These are phyloP conservation scores for Suillus decipiens DNA, from an alignment of 768 basidiomycete species.

Conservation along the genomic window DNA sequence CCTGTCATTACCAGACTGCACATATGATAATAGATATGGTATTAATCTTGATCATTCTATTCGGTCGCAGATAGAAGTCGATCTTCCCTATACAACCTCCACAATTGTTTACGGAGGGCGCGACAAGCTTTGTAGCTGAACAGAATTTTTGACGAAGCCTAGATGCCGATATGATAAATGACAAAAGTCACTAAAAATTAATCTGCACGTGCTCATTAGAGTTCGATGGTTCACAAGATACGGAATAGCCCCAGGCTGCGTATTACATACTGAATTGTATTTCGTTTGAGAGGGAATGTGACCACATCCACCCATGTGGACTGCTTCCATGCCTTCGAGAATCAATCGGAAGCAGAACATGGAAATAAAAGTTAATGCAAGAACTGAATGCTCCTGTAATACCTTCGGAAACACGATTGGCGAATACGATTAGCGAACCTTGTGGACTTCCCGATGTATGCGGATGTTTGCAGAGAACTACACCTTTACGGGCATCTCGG, in stretches of 20 bases:
- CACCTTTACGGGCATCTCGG: too few species aligned
- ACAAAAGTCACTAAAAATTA: neutral
- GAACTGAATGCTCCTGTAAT: neutral
- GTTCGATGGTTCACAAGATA: neutral
- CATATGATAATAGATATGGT: too few species aligned
- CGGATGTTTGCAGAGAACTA: too few species aligned
- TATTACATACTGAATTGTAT: conserved; percentile 6
- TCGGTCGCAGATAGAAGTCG: neutral
- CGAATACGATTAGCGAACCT: too few species aligned
- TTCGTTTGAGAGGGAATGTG: neutral
- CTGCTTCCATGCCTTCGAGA: neutral
- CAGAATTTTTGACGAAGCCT: neutral
- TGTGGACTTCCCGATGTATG: neutral
- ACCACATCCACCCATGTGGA: neutral
- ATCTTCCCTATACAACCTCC: neutral
- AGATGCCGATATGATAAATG: neutral
- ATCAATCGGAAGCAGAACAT: neutral
- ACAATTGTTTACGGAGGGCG: neutral
- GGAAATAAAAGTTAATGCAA: neutral
- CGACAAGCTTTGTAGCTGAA: neutral
- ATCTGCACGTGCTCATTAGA: neutral
- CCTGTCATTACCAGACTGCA: neutral
- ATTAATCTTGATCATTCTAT: neutral
- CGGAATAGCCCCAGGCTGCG: neutral
- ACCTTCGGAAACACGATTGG: neutral